These are phyloP conservation scores for Talaromyces trachyspermus DNA, from an alignment of 495 filamentous ascomycete genomes.

Conservation along the genomic window DNA sequence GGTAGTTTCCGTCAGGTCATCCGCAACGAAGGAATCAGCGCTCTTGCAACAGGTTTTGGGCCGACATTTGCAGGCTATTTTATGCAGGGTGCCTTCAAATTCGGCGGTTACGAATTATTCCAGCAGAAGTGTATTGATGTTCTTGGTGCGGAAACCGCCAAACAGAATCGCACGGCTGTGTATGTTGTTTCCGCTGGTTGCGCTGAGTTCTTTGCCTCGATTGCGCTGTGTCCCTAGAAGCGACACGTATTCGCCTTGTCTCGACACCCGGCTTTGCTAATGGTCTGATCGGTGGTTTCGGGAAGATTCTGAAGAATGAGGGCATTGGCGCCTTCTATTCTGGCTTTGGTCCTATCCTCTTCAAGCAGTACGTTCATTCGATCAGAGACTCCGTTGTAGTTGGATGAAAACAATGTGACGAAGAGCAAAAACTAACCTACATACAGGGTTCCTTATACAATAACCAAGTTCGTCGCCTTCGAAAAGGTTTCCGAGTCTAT, in stretches of 20 bases:
- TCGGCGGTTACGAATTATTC: constrained; percentile 93
- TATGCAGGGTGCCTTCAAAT: constrained; percentile 92
- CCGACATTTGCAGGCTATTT: constrained; percentile 89
- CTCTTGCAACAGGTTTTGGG: constrained; percentile 79
- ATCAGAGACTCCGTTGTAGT: too few relatives aligned
- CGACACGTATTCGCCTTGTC: constrained; percentile 90
- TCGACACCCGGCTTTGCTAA: constrained; percentile 80
- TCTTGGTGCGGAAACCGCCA: constrained; percentile 70
- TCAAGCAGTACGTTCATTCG: constrained; percentile 81
- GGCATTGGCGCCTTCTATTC: constrained; percentile 89
- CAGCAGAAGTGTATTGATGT: constrained; percentile 86
- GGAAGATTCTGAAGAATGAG: constrained; percentile 78
- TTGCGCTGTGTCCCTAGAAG: constrained; percentile 92
- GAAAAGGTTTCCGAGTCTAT: constrained; percentile 87
- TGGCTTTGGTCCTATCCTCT: constrained; percentile 86
- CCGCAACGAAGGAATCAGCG: constrained; percentile 76
- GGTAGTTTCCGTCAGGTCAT: constrained; percentile 82
- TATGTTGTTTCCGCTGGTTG: constrained; percentile 78
- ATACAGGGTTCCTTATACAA: constrained; percentile 91
- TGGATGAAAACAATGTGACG: too few relatives aligned
- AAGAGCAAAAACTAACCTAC: too few relatives aligned
- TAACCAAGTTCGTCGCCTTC: constrained; percentile 99
- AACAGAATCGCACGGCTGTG: constrained; percentile 79
- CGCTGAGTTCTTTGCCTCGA: constrained; percentile 91
- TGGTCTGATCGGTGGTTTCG: constrained; percentile 74